Percentiles rank a stretch among this genome's conserved stretches.
phyloP scores from a whole-genome alignment of 768 basidiomycete species.

The Coprinopsis strossmayeri region DNA sequence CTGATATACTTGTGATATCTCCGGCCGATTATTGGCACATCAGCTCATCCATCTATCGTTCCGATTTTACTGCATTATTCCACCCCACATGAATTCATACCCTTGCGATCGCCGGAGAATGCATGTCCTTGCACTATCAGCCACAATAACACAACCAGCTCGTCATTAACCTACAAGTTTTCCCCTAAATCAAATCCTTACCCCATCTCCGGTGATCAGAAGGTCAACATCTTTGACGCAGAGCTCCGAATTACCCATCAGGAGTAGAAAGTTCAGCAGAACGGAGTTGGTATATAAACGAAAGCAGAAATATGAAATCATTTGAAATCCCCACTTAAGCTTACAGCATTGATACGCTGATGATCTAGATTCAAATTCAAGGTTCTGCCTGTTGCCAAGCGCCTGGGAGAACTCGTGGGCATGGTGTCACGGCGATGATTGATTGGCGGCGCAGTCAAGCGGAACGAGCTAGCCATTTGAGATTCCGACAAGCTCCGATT shows the following conservation, averaged over 20 bases:
- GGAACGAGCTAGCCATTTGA: constrained; percentile 9
- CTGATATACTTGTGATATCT: too few relatives aligned
- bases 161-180: not conserved
- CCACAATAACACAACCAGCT: not conserved
- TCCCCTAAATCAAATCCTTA: not conserved
- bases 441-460: too few relatives aligned
- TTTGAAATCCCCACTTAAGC: not conserved
- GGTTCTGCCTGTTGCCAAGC: not conserved
- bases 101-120: not conserved
- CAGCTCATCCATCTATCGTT: not conserved
- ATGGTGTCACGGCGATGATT: too few relatives aligned
- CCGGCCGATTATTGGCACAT: not conserved
- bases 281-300: not conserved
- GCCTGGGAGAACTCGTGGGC: not conserved
- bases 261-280: not conserved
- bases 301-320: not conserved
- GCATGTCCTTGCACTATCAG: not conserved
- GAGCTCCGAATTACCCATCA: not conserved
- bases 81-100: not conserved
- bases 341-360: too few relatives aligned
- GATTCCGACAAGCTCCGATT: constrained; percentile 21
- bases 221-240: not conserved
- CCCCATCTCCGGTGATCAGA: not conserved
- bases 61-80: too few relatives aligned
- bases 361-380: constrained; percentile 1